A percentile compares a stretch with the other conserved stretches of the same genome.
These are phyloP conservation scores for Fonsecaea nubica DNA, from an alignment of 2,329 filamentous ascomycete species.

Conservation along the genomic window DNA sequence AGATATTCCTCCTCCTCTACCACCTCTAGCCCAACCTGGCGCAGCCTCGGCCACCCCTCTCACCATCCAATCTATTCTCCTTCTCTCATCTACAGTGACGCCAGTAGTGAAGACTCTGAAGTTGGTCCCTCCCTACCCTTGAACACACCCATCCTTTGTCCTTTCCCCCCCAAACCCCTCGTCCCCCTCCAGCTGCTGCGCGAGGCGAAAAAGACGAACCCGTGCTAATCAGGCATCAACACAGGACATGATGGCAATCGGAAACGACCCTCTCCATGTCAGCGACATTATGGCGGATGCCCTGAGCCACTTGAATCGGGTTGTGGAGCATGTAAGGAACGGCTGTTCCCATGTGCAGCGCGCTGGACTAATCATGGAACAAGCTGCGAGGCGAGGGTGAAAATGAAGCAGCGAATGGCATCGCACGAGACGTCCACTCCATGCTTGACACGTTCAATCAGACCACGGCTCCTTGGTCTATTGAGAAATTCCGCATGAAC, in stretches of 20 bases:
- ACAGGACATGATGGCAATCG: constrained; percentile 37
- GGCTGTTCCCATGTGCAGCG: constrained; percentile 17
- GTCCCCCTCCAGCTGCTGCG: not conserved
- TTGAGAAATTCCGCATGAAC: constrained; percentile 40
- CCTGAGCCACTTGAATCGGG: constrained; percentile 37
- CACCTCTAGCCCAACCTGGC: constrained; percentile 20
- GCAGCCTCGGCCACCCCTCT: constrained; percentile 28
- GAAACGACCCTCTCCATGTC: constrained; percentile 37
- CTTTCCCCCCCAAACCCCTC: not conserved
- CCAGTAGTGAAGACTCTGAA: constrained; percentile 34
- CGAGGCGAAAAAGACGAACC: constrained; percentile 3
- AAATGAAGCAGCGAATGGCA: constrained; percentile 45
- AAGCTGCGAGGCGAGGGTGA: constrained; percentile 46
- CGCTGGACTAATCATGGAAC: constrained; percentile 33
- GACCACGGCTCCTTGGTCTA: constrained; percentile 41
- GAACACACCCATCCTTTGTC: not conserved
- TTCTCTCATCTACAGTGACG: constrained; percentile 38
- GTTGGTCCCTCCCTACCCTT: constrained; percentile 17
- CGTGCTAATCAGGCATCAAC: constrained; percentile 33
- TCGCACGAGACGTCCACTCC: constrained; percentile 45
- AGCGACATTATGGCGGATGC: constrained; percentile 38
- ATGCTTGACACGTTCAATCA: constrained; percentile 46
- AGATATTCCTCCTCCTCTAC: constrained; percentile 25
- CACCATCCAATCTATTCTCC: constrained; percentile 31
- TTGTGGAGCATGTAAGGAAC: constrained; percentile 40